phyloP scores from a whole-genome alignment of 495 filamentous ascomycete genomes.

The Daldinia concentrica region DNA sequence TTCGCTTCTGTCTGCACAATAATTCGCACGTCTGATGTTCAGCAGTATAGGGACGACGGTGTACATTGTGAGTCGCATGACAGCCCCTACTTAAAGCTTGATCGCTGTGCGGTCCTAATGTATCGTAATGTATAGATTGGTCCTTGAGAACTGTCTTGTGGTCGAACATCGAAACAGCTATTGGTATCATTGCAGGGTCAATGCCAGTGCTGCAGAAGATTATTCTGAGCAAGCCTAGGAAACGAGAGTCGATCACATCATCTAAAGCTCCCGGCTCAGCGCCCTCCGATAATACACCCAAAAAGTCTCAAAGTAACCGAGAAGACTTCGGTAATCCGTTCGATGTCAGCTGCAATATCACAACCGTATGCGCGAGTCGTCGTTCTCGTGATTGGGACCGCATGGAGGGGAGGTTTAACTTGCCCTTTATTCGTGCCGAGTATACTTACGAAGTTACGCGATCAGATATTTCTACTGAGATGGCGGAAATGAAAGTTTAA shows the following conservation, averaged over 20 bases:
- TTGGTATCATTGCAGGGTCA: constrained; percentile 37
- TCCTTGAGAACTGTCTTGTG: constrained; percentile 16
- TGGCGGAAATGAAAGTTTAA: not conserved
- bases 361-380: constrained; percentile 17
- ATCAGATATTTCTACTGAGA: not conserved
- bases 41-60: constrained; percentile 4
- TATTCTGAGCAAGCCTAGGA: constrained; percentile 48
- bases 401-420: constrained; percentile 11
- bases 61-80: constrained; percentile 24
- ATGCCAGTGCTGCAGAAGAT: constrained; percentile 29
- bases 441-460: constrained; percentile 29
- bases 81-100: not conserved
- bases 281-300: constrained; percentile 49
- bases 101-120: not conserved
- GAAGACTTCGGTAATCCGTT: constrained; percentile 21
- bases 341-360: constrained; percentile 18
- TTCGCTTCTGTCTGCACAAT: constrained; percentile 38
- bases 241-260: constrained; percentile 46
- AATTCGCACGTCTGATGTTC: constrained; percentile 27
- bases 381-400: constrained; percentile 25
- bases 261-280: constrained; percentile 33
- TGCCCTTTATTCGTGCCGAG: constrained; percentile 17
- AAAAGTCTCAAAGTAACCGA: not conserved
- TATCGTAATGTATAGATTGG: constrained; percentile 9
- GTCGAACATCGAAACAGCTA: constrained; percentile 33